Conservation (phyloP, 2,329 filamentous ascomycete species). For the Tolypocladium ophioglossoides region DNA sequence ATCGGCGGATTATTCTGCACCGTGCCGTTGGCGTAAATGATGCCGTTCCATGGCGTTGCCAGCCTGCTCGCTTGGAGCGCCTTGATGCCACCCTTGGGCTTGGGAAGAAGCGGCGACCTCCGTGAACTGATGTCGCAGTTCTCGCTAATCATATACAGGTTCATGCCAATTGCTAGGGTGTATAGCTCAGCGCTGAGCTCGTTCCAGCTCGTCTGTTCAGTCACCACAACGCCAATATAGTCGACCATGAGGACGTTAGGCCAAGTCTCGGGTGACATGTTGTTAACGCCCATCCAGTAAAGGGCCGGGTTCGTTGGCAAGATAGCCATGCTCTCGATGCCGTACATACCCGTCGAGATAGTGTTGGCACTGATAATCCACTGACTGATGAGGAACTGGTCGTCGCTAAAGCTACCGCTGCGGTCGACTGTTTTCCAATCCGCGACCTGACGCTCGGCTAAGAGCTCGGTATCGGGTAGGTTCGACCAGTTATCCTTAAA, state of each 20-base stretch:
- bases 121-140: conserved; percentile 15
- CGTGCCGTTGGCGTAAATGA: conserved; percentile 20
- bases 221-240: conserved; percentile 19
- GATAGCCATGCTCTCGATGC: too few species aligned
- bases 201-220: conserved; percentile 13
- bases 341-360: conserved; percentile 5
- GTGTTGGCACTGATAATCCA: conserved; percentile 19
- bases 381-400: conserved; percentile 14
- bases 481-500: conserved; percentile 20
- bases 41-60: conserved; percentile 13
- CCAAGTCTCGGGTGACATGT: conserved; percentile 16
- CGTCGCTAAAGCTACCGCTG: neutral
- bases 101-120: conserved; percentile 12
- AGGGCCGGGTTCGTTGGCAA: conserved; percentile 19
- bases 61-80: neutral
- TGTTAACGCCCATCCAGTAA: conserved; percentile 20
- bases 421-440: conserved; percentile 11
- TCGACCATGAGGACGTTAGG: conserved; percentile 20
- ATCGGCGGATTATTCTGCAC: conserved; percentile 9
- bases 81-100: neutral
- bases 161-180: conserved; percentile 16
- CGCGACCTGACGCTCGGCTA: conserved; percentile 12
- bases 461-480: conserved; percentile 12
- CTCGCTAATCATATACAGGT: conserved; percentile 21
- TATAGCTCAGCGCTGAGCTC: conserved; percentile 20